These are phyloP conservation scores for Metrosideros polymorpha DNA, from an alignment of 441 rosid species.

Conservation along the genomic window DNA sequence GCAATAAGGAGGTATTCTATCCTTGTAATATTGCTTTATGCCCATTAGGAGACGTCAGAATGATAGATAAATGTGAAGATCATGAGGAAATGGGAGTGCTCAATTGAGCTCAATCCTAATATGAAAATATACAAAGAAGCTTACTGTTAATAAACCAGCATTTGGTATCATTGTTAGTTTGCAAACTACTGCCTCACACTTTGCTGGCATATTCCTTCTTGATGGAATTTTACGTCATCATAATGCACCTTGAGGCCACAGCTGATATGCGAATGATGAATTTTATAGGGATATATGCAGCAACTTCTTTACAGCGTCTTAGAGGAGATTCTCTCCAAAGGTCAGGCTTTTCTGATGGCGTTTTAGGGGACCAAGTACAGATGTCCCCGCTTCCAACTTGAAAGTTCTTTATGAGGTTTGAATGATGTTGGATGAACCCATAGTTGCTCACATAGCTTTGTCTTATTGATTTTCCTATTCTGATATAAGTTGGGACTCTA, in stretches of 20 bases:
- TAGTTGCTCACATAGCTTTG: not conserved
- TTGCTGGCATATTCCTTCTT: not conserved
- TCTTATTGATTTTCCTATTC: not conserved
- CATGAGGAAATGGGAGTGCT: not conserved
- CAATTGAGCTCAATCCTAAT: not conserved
- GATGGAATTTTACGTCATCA: not conserved
- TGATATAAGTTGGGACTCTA: not conserved
- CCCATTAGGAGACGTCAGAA: not conserved
- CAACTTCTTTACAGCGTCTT: constrained; percentile 63
- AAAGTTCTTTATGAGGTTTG: not conserved
- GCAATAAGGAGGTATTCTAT: not conserved
- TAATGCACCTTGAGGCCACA: not conserved
- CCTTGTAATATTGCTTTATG: not conserved
- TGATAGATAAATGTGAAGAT: not conserved
- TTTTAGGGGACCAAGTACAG: constrained; percentile 41
- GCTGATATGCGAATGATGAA: not conserved
- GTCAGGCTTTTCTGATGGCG: constrained; percentile 34
- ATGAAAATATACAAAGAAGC: not conserved
- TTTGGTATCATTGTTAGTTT: not conserved
- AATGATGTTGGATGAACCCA: not conserved
- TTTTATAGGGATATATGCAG: constrained; percentile 64
- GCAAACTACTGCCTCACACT: not conserved
- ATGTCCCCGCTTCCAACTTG: constrained; percentile 52
- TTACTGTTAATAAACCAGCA: not conserved
- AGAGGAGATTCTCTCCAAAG: constrained; percentile 46